These are phyloP conservation scores for Suillus cothurnatus DNA, from an alignment of 768 basidiomycete species.

Conservation along the genomic window DNA sequence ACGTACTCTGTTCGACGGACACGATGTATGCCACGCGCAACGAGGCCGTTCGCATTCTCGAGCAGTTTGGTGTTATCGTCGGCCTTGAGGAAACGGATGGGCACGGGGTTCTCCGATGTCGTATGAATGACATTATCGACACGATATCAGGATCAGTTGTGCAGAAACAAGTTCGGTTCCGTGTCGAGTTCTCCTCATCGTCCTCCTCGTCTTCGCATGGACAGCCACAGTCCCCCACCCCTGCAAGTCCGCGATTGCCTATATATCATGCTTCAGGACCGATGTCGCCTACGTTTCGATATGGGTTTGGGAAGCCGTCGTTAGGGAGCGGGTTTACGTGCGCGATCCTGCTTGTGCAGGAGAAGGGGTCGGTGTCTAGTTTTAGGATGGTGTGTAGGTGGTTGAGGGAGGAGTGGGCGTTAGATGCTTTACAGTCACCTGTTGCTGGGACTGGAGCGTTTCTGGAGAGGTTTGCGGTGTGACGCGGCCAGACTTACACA, in stretches of 20 bases:
- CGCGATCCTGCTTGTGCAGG: conserved; percentile 77
- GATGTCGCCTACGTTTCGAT: conserved; percentile 25
- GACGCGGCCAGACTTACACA: background rate
- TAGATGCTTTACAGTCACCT: conserved; percentile 38
- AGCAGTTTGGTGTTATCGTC: conserved; percentile 63
- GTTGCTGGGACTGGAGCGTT: conserved; percentile 38
- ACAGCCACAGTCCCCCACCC: conserved; percentile 22
- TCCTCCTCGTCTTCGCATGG: conserved; percentile 21
- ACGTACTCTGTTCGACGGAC: conserved; percentile 57
- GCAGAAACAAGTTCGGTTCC: conserved; percentile 80
- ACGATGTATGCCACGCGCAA: conserved; percentile 62
- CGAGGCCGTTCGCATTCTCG: conserved; percentile 64
- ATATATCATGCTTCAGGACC: conserved; percentile 27
- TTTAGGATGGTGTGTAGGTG: conserved; percentile 79
- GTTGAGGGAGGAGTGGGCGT: conserved; percentile 68
- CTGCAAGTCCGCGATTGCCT: conserved; percentile 29
- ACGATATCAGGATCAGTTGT: conserved; percentile 39
- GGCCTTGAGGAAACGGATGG: conserved; percentile 56
- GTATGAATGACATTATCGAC: conserved; percentile 51
- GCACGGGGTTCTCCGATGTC: conserved; percentile 50
- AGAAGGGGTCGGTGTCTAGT: conserved; percentile 89
- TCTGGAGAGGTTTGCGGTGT: conserved; percentile 41
- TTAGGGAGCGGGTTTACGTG: conserved; percentile 47
- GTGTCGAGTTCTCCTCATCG: conserved; percentile 65
- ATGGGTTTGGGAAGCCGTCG: conserved; percentile 28